Conservation (phyloP, 306 rosid genomes). For the Hylodesmum podocarpum region DNA sequence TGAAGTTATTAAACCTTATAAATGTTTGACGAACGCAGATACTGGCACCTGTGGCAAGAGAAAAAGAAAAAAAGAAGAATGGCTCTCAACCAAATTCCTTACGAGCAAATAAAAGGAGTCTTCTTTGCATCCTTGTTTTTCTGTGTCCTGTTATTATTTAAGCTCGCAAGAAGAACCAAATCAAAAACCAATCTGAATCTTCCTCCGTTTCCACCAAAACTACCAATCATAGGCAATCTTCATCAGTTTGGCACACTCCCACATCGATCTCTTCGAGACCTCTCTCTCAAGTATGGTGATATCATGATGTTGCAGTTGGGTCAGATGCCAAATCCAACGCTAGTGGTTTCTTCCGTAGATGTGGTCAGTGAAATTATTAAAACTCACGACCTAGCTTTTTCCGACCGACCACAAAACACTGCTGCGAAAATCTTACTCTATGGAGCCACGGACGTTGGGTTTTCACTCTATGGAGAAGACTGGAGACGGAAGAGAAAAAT, state of each 20-base stretch:
- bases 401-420: constrained; percentile 26
- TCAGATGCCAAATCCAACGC: not conserved
- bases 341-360: constrained; percentile 32
- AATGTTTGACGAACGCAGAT: too few relatives aligned
- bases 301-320: constrained; percentile 32
- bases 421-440: constrained; percentile 23
- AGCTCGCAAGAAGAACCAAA: not conserved
- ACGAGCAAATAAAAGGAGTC: not conserved
- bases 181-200: constrained; percentile 15
- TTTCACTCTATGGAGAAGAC: constrained; percentile 8
- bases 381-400: constrained; percentile 10
- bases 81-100: not conserved
- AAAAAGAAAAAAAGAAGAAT: not conserved
- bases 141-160: not conserved
- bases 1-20: too few relatives aligned
- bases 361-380: constrained; percentile 22
- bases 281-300: constrained; percentile 28
- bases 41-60: too few relatives aligned
- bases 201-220: constrained; percentile 37
- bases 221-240: constrained; percentile 40
- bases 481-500: constrained; percentile 38
- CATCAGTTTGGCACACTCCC: constrained; percentile 37
- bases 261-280: constrained; percentile 15
- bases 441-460: constrained; percentile 10
- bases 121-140: not conserved